Base-by-base conservation (phyloP, 345 rosid species). In the Atalantia buxifolia region DNA sequence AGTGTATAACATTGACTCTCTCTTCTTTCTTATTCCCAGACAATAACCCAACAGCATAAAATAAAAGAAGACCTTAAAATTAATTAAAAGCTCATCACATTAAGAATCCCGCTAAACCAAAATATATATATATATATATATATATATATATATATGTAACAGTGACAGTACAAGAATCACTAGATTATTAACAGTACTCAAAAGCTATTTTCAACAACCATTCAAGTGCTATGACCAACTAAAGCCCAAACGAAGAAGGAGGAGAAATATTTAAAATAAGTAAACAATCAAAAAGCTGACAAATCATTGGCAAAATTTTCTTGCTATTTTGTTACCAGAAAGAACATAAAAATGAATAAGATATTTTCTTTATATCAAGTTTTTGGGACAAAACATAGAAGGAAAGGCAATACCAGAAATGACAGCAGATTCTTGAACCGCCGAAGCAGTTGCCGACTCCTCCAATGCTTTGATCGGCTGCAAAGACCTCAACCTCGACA, bases 391-490 rank as follows among this genome's bases (percentile, higher is more conserved):
- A 18, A 13, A 27, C 27, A 71, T 7, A 70, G 28, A 70, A 2
- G 4, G 1, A 25, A 59, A 38, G 40, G 71, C 10, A 38, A 27
- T 72, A 85, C 91, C 88, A 68, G 91, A 79, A 56, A 77, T 40
- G 42, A 72, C 86, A 35, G 68, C 72, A 72, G 66, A 67, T 83
- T 72, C 81, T 71, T 76, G 78, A 38, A 76, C 67, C 50, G 9
- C 50, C 64, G 87, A 75, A 18, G 83, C 65, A 42, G 80, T 72
- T 19, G 92, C 66, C 45, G 92, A 66, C 38, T 91, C 88, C 42
- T 88, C 87, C 76, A 67, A 79, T 27, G 93, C 93, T 83, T 69
- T 70, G 68, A 90, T 77, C 63, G 87, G 83, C 76, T 73, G 71
- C 82, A 77, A 66, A 62, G 68, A 74, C 70, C 81, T 77, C 74